Base-by-base conservation (phyloP, 192 early-diverging fungal genomes). In the Coemansia sp. region DNA sequence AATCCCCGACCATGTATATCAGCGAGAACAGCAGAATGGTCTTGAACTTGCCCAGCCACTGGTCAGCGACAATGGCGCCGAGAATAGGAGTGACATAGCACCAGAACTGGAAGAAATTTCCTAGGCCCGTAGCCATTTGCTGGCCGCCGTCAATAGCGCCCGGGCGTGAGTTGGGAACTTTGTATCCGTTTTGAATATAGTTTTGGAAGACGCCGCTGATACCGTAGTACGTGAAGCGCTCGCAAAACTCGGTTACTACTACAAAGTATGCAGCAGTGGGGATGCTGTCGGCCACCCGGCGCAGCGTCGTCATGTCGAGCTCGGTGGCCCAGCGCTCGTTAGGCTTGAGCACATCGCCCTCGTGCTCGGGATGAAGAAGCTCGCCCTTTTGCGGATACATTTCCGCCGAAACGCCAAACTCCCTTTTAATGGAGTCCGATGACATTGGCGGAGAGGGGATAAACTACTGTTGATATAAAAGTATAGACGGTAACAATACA, bases 11-110 rank as follows among this genome's bases (percentile, higher is more conserved):
- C 22, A 85, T 67, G 60, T 91, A 91, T 51, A 87, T 46, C 22
- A 68, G n/a, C 35, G 70, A 57, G 58, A 91, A 89, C 22, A 88
- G 4, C 8, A 82, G 27, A 46, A 91, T 88, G 10, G 89, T 82
- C 45, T 82, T 83, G 70, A 82, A 89, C 70, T 88, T 89, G 60
- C 89, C 89, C 30, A 81, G 48, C 70, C 78, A 89, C 67, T 82
- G 78, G 70, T 91, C 89, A 21, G 86, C 83, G 27, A 88, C 45
- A 25, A 86, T 67, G 32, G 84, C 89, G 37, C 81, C 80, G 25
- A 83, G 41, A 25, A 84, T 80, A 25, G 83, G 80, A 22, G 81
- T 82, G 33, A 82, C 50, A 38, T 85, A 85, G 58, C 81, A 83
- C 56, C 78, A 82, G 70, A 85, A 85, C 45, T 82, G 79, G 78